Percentiles rank a stretch among this genome's conserved stretches.
Conservation (phyloP, 345 rosid genomes). For the Ricinus communis region DNA sequence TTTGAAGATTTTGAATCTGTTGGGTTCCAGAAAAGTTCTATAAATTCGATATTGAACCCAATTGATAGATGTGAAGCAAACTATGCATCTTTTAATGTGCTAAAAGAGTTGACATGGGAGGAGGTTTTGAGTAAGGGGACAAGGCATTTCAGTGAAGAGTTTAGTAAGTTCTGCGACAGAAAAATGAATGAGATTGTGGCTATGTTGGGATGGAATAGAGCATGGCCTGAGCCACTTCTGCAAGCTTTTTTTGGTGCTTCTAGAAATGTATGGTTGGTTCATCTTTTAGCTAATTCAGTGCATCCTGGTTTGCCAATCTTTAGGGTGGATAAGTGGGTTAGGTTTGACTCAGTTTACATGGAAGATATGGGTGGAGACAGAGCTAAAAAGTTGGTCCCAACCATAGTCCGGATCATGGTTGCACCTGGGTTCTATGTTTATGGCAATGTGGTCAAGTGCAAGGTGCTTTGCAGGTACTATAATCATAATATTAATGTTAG, state of each 20-base stretch:
- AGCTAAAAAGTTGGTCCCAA: conserved; percentile 49
- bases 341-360: conserved; percentile 78
- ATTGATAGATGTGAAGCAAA: conserved; percentile 67
- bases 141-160: conserved; percentile 83
- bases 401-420: conserved; percentile 68
- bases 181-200: conserved; percentile 88
- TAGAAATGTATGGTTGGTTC: conserved; percentile 83
- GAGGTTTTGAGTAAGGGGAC: conserved; percentile 83
- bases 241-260: conserved; percentile 87
- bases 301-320: conserved; percentile 78
- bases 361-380: conserved; percentile 73
- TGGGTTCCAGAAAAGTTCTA: conserved; percentile 63
- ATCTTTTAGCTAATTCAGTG: conserved; percentile 85
- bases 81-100: conserved; percentile 51
- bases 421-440: conserved; percentile 91
- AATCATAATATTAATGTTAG: conserved; percentile 21
- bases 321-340: conserved; percentile 59
- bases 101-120: conserved; percentile 76
- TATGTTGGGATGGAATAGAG: conserved; percentile 76
- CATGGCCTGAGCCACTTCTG: conserved; percentile 84
- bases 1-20: conserved; percentile 83
- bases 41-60: conserved; percentile 66
- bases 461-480: conserved; percentile 76
- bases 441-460: conserved; percentile 79
- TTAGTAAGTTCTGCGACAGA: conserved; percentile 81